phyloP scores from a whole-genome alignment of 2,329 filamentous ascomycete species.

The Metarhizium robertsii region DNA sequence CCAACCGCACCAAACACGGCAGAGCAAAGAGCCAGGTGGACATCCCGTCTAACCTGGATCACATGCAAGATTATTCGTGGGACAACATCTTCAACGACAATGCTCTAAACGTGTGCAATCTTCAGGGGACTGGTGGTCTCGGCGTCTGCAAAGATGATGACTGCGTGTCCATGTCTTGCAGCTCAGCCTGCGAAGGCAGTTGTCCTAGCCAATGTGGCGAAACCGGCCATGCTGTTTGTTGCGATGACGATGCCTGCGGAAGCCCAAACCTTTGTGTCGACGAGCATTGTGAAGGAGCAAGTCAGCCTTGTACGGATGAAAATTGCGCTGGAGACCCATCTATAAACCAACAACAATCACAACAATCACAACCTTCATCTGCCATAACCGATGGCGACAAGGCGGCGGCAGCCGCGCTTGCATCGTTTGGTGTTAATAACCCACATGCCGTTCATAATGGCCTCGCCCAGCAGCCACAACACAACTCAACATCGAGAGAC shows the following conservation, averaged over 20 bases:
- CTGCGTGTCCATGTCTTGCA: constrained; percentile 23
- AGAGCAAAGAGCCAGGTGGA: constrained; percentile 1
- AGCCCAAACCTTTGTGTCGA: constrained; percentile 15
- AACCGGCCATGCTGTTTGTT: constrained; percentile 22
- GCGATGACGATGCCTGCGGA: constrained; percentile 25
- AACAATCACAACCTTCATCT: background rate
- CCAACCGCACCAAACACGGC: background rate
- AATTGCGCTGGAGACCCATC: constrained; percentile 20
- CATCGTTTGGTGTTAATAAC: constrained; percentile 19
- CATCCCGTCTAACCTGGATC: constrained; percentile 2
- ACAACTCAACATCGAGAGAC: constrained; percentile 2
- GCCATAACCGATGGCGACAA: constrained; percentile 14
- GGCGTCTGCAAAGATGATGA: constrained; percentile 15
- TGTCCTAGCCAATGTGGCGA: constrained; percentile 27
- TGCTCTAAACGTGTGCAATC: constrained; percentile 1
- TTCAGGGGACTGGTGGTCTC: background rate
- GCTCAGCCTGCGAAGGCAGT: constrained; percentile 23
- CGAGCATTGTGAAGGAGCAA: constrained; percentile 26
- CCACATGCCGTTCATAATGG: constrained; percentile 6
- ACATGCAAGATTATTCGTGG: constrained; percentile 9
- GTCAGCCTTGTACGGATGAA: constrained; percentile 24
- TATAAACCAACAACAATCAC: background rate
- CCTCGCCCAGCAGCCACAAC: constrained; percentile 8
- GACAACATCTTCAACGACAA: constrained; percentile 10
- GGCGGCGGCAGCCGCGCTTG: constrained; percentile 20